Evolutionary conservation across 768 basidiomycete genomes (phyloP).

Genomic region (Cystobasidium onofrii): DNA sequence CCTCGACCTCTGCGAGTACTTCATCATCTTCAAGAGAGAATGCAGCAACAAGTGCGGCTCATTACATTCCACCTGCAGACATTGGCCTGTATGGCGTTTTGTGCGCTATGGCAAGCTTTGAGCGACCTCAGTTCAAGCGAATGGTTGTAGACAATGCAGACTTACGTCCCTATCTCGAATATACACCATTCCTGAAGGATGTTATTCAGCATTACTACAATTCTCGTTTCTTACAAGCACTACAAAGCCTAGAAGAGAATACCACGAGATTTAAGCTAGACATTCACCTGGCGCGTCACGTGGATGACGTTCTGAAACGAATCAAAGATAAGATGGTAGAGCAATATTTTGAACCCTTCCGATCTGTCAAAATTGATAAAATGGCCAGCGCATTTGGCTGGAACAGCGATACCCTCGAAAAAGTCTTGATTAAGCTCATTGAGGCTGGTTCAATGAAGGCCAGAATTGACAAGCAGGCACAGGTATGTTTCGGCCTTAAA

Average conservation of each 20-base stretch:
- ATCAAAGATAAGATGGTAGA: constrained; percentile 70
- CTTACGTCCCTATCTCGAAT: constrained; percentile 68
- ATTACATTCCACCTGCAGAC: constrained; percentile 72
- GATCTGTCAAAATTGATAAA: constrained; percentile 68
- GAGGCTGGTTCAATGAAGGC: constrained; percentile 68
- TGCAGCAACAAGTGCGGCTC: neutral
- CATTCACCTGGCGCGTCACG: constrained; percentile 41
- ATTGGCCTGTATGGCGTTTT: constrained; percentile 78
- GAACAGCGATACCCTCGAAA: constrained; percentile 62
- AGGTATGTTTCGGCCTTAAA: constrained; percentile 49
- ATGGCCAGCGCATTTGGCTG: constrained; percentile 84
- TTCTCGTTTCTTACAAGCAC: constrained; percentile 73
- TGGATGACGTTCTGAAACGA: constrained; percentile 62
- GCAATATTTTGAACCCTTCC: constrained; percentile 87
- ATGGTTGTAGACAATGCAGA: constrained; percentile 57
- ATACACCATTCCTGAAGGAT: constrained; percentile 77
- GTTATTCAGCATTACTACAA: constrained; percentile 75
- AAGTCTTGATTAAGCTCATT: constrained; percentile 67
- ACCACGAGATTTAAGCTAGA: constrained; percentile 48
- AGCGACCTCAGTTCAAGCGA: constrained; percentile 61
- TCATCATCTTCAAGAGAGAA: neutral
- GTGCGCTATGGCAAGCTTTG: constrained; percentile 69
- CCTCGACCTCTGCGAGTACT: constrained; percentile 1
- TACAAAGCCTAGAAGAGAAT: constrained; percentile 64
- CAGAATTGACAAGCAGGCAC: constrained; percentile 80